A percentile compares a stretch with the other conserved stretches of the same genome.
Conservation (phyloP, 2,329 filamentous ascomycete genomes). For the Trichoderma citrinoviride region DNA sequence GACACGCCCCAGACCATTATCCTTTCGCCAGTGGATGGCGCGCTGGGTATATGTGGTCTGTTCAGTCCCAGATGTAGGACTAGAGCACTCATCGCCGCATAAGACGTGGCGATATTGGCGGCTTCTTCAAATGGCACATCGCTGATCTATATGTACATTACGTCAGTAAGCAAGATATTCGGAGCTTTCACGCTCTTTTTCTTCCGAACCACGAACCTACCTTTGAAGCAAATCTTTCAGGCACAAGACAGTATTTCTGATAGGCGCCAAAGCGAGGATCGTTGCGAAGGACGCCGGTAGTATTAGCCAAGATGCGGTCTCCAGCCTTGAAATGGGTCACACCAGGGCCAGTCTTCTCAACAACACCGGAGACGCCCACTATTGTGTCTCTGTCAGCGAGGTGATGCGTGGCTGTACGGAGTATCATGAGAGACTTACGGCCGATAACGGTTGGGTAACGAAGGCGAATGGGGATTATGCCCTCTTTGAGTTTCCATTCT, state of each 20-base stretch:
- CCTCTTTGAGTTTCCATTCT: slow-evolving; percentile 21
- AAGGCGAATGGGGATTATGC: slow-evolving; percentile 8
- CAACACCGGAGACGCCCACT: slow-evolving; percentile 18
- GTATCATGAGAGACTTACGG: neutral
- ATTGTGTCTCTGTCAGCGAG: neutral
- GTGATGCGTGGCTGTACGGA: too few species aligned
- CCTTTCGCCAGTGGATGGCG: neutral
- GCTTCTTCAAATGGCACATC: slow-evolving; percentile 14
- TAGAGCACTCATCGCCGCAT: slow-evolving; percentile 9
- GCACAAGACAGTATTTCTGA: slow-evolving; percentile 6
- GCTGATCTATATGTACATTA: neutral
- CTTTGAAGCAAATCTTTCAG: slow-evolving; percentile 9
- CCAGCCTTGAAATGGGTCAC: slow-evolving; percentile 6
- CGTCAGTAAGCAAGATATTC: neutral
- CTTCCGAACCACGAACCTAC: too few species aligned
- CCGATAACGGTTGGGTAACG: slow-evolving; percentile 20
- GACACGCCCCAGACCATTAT: slow-evolving; percentile 20
- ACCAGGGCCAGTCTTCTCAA: slow-evolving; percentile 9
- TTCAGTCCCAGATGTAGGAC: slow-evolving; percentile 18
- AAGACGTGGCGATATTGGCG: slow-evolving; percentile 1
- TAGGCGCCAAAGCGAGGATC: slow-evolving; percentile 19
- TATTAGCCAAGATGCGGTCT: slow-evolving; percentile 16
- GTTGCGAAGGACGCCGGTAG: slow-evolving; percentile 9
- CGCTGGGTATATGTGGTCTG: neutral
- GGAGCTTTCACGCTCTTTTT: too few species aligned